These are phyloP conservation scores for Pseudogymnoascus sp. DNA, from an alignment of 2,329 filamentous ascomycete genomes.

Conservation along the genomic window DNA sequence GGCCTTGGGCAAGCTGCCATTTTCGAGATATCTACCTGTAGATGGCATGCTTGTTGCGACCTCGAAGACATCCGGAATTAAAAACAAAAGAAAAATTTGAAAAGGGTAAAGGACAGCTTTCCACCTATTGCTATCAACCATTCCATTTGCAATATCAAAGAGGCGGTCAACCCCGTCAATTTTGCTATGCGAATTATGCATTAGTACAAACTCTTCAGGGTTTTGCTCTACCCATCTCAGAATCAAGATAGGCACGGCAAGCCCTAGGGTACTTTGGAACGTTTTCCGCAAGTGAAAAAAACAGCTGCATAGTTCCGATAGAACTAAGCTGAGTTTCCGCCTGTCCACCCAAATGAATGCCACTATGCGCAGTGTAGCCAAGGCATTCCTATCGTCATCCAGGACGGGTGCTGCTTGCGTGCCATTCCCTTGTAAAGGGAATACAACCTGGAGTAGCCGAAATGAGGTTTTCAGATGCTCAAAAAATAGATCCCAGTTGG, in stretches of 20 bases:
- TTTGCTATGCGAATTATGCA: slow-evolving; percentile 52
- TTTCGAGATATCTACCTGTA: slow-evolving; percentile 1
- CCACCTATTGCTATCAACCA: slow-evolving; percentile 49
- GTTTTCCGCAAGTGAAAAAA: slow-evolving; percentile 58
- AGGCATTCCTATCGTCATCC: slow-evolving; percentile 31
- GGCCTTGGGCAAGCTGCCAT: slow-evolving; percentile 45
- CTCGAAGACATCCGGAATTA: slow-evolving; percentile 62
- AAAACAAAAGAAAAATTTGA: slow-evolving; percentile 53
- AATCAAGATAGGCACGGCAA: slow-evolving; percentile 55
- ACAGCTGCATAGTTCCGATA: slow-evolving; percentile 59
- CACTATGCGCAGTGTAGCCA: slow-evolving; percentile 50
- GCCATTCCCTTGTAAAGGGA: slow-evolving; percentile 19
- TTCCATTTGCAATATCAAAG: slow-evolving; percentile 60
- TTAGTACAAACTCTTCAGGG: slow-evolving; percentile 55
- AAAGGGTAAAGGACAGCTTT: slow-evolving; percentile 52
- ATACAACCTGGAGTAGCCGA: slow-evolving; percentile 20
- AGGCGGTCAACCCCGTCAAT: slow-evolving; percentile 60
- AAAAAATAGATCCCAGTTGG: slow-evolving; percentile 53
- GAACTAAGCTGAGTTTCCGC: slow-evolving; percentile 50
- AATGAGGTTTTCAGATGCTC: slow-evolving; percentile 45
- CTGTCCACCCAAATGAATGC: slow-evolving; percentile 58
- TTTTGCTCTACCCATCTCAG: slow-evolving; percentile 58
- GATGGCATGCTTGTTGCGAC: slow-evolving; percentile 53
- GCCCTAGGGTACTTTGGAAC: slow-evolving; percentile 56
- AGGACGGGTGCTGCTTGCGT: slow-evolving; percentile 17